Evolutionary conservation across 345 rosid genomes (phyloP).

Genomic region (Rhizophora apiculata): DNA sequence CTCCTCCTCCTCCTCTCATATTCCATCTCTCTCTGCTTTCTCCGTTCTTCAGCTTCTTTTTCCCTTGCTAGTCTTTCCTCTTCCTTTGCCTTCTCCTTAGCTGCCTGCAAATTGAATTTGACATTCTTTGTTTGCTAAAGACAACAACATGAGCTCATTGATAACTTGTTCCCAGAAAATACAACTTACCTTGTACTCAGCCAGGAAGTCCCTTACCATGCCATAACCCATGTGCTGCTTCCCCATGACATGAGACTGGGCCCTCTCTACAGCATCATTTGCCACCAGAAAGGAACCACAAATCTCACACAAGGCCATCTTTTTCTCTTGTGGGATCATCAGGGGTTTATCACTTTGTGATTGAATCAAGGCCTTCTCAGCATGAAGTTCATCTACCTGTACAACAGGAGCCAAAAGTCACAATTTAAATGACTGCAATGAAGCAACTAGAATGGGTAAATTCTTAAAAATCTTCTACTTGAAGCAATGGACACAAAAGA

Average conservation of each 20-base stretch:
- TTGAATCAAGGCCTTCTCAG: constrained; percentile 72
- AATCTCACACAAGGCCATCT: constrained; percentile 93
- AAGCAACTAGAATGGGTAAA: not conserved
- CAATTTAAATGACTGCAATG: not conserved
- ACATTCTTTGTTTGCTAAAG: constrained; percentile 12
- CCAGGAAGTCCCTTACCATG: constrained; percentile 86
- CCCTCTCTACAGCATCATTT: constrained; percentile 94
- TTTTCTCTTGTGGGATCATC: constrained; percentile 87
- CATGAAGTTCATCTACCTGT: constrained; percentile 83
- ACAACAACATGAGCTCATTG: not conserved
- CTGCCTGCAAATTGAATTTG: constrained; percentile 44
- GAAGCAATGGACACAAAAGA: too few relatives aligned
- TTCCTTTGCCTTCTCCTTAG: constrained; percentile 80
- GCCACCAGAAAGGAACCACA: constrained; percentile 98
- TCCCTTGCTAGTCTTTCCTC: constrained; percentile 78
- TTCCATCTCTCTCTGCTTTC: constrained; percentile 74
- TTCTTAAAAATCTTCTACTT: too few relatives aligned
- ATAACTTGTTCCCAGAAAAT: not conserved
- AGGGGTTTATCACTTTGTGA: constrained; percentile 68
- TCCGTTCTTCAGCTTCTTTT: constrained; percentile 77
- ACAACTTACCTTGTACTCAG: constrained; percentile 63
- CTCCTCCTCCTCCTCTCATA: constrained; percentile 45
- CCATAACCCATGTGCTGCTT: constrained; percentile 99
- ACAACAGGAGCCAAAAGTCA: constrained; percentile 11
- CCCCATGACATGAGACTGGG: constrained; percentile 93